Base-by-base conservation (phyloP, 768 basidiomycete species). In the Tulasnella sp. region DNA sequence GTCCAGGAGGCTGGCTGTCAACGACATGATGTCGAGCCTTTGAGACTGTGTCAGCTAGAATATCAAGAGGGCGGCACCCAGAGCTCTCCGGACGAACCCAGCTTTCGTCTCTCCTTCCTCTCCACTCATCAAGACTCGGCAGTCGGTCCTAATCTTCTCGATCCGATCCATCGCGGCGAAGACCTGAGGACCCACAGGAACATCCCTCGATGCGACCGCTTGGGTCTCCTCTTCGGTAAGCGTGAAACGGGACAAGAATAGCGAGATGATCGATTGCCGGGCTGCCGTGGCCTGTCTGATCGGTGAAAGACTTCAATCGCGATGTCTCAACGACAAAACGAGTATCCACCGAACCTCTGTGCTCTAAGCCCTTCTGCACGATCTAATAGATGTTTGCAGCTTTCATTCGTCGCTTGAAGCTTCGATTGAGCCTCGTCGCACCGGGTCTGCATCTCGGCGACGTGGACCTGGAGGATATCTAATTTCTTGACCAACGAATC, bases 161-260 rank as follows among this genome's bases (percentile, higher is more conserved):
- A 94, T 92, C 84, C 93, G 93, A 85, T 95, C 93, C 92, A 99
- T 94, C 0, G 94, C 94, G 3, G 89, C 86, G 85, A 98, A 99
- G 83, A 99, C 93, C 2, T 87, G 88, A 7, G 88, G 85, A 0
- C 93, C 93, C 24, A 98, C 88, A 7, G 93, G 90, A 6, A 96
- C 89, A 42, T 97, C 93, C 50, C 95, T 87, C 14, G 94, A 95
- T 0, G 91, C 91, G 54, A 99, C 88, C 0, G 93, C 91, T 42
- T 93, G 90, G 0, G 90, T 86, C 84, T 98, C 96, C 18, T 89
- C 88, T 1, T 93, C 90, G 4, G 86, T 90, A 20, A 99, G 90
- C 0, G 96, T 98, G 86, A 99, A 99, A 2, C 93, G 91, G 0
- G 89, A 86, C 31, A 99, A 90, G 86, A 99, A 98, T 18, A 93